phyloP scores from a whole-genome alignment of 306 rosid genomes.

The Benincasa hispida region DNA sequence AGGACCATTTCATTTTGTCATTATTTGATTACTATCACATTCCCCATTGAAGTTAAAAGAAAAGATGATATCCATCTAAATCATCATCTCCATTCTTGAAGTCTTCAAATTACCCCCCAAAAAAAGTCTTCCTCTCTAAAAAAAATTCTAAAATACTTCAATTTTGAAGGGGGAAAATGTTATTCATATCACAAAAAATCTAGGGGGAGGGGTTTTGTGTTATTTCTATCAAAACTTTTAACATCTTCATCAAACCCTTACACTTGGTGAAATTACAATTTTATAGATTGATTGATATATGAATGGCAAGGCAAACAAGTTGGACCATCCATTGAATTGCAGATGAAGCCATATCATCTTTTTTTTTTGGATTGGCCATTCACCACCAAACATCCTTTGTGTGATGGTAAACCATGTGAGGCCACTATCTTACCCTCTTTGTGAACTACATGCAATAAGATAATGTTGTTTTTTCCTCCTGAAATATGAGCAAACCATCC shows the following conservation, averaged over 20 bases:
- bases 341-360: neutral
- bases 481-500: neutral
- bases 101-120: too few relatives aligned
- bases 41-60: neutral
- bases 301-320: neutral
- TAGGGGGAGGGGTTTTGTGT: neutral
- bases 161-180: too few relatives aligned
- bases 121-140: too few relatives aligned
- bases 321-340: neutral
- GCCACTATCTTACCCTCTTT: neutral
- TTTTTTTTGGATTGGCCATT: neutral
- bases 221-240: neutral
- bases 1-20: neutral
- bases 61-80: neutral
- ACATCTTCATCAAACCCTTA: neutral
- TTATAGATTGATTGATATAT: neutral
- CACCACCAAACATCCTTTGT: neutral
- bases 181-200: too few relatives aligned
- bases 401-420: neutral
- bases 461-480: neutral
- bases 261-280: neutral
- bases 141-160: too few relatives aligned
- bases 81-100: too few relatives aligned
- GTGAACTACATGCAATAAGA: neutral
- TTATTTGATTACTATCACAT: neutral